phyloP scores from a whole-genome alignment of 495 filamentous ascomycete genomes.

The Trichoderma erinaceum region DNA sequence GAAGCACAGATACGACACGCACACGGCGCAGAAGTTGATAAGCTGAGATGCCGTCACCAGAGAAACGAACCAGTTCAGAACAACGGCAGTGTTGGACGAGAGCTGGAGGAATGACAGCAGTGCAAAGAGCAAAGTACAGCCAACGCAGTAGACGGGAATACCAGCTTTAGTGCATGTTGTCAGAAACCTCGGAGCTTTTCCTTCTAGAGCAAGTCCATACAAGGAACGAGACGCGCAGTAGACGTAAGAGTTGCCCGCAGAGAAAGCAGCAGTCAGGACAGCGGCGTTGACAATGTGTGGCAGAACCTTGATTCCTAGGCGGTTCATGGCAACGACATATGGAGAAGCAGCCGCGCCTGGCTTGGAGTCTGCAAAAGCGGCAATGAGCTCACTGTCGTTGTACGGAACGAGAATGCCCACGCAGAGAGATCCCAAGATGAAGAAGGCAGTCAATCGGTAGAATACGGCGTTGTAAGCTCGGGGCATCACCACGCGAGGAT shows the following conservation, averaged over 20 bases:
- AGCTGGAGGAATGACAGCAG: conserved; percentile 70
- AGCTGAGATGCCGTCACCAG: conserved; percentile 66
- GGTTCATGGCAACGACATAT: conserved; percentile 84
- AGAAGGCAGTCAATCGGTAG: conserved; percentile 68
- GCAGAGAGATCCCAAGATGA: conserved; percentile 63
- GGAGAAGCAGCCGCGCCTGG: conserved; percentile 67
- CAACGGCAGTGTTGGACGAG: conserved; percentile 57
- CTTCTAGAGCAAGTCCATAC: conserved; percentile 65
- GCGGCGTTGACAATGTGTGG: conserved; percentile 78
- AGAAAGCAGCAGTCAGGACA: conserved; percentile 68
- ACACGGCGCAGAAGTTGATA: conserved; percentile 69
- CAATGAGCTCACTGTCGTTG: conserved; percentile 45
- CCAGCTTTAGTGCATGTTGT: conserved; percentile 54
- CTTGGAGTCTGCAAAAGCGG: conserved; percentile 44
- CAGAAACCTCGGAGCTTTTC: conserved; percentile 60
- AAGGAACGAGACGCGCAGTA: conserved; percentile 74
- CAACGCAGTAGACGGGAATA: conserved; percentile 57
- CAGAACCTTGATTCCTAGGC: conserved; percentile 58
- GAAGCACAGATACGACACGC: conserved; percentile 68
- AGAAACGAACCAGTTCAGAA: conserved; percentile 71
- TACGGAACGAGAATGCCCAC: conserved; percentile 63
- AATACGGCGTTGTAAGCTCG: conserved; percentile 73
- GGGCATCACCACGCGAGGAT: conserved; percentile 59
- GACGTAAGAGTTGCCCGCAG: conserved; percentile 78
- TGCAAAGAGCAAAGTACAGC: conserved; percentile 54